Percentiles rank a stretch among this genome's conserved stretches.
These are phyloP conservation scores for Fusarium albosuccineum DNA, from an alignment of 2,329 filamentous ascomycete species.

Conservation along the genomic window DNA sequence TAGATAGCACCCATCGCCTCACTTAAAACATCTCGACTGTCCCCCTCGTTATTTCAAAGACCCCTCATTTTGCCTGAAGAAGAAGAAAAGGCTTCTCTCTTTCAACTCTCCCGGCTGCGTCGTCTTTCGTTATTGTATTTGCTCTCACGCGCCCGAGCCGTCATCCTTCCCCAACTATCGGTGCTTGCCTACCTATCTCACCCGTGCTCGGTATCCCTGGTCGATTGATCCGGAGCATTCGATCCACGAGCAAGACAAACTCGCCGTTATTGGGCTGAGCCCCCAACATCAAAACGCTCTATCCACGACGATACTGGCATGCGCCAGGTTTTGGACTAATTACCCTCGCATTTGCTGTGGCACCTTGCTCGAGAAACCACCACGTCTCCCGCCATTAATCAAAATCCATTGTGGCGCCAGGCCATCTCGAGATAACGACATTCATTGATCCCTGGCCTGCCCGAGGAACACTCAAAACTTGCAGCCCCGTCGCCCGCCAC, in stretches of 20 bases:
- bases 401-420: constrained; percentile 17
- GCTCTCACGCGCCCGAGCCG: constrained; percentile 15
- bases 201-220: constrained; percentile 7
- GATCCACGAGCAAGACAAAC: constrained; percentile 27
- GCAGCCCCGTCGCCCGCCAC: constrained; percentile 12
- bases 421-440: constrained; percentile 27
- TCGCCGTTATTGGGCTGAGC: constrained; percentile 13
- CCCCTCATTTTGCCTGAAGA: constrained; percentile 15
- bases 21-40: constrained; percentile 33
- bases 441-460: constrained; percentile 16
- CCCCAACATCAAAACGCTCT: constrained; percentile 24
- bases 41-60: constrained; percentile 28
- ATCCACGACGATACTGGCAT: constrained; percentile 12
- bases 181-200: constrained; percentile 2
- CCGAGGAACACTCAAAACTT: constrained; percentile 20
- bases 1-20: constrained; percentile 26
- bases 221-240: constrained; percentile 23
- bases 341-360: constrained; percentile 20
- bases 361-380: constrained; percentile 12
- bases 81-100: constrained; percentile 15
- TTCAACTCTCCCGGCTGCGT: constrained; percentile 19
- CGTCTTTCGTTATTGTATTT: constrained; percentile 37
- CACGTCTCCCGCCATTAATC: constrained; percentile 13
- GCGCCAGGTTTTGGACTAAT: constrained; percentile 30
- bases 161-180: constrained; percentile 22